A percentile compares a stretch with the other conserved stretches of the same genome.
phyloP scores from a whole-genome alignment of 371 early-diverging fungal genomes.

The Nematocida sp. region DNA sequence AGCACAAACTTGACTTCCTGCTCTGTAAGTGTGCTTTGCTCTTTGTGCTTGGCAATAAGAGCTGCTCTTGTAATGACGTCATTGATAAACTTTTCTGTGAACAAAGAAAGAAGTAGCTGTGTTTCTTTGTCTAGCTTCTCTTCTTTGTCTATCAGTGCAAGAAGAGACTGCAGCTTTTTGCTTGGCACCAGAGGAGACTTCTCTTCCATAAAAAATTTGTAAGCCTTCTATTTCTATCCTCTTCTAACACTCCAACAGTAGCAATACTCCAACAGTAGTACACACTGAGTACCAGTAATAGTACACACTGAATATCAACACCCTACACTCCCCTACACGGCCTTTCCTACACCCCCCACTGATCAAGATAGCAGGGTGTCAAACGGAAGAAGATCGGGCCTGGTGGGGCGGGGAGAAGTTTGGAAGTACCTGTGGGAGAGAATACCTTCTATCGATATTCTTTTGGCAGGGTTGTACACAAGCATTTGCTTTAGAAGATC shows the following conservation, averaged over 20 bases:
- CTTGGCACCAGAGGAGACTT: conserved; percentile 38
- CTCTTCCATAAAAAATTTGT: conserved; percentile 48
- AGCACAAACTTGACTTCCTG: conserved; percentile 61
- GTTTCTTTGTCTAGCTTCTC: conserved; percentile 59
- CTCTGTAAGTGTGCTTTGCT: conserved; percentile 42
- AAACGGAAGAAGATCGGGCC: conserved; percentile 68
- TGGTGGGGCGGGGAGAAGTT: conserved; percentile 76
- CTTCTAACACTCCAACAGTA: too few relatives aligned
- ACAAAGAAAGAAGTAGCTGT: conserved; percentile 52
- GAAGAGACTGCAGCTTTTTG: conserved; percentile 3
- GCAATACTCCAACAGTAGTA: too few relatives aligned
- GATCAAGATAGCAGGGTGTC: not conserved
- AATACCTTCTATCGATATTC: conserved; percentile 78
- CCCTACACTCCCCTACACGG: too few relatives aligned
- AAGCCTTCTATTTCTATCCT: too few relatives aligned
- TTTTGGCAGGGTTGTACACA: conserved; percentile 75
- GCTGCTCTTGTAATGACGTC: conserved; percentile 63
- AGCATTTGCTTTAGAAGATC: conserved; percentile 82
- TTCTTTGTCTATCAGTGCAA: conserved; percentile 44
- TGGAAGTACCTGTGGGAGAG: conserved; percentile 79
- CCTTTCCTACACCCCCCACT: too few relatives aligned
- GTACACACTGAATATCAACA: too few relatives aligned
- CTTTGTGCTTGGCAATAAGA: conserved; percentile 59
- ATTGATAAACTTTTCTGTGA: conserved; percentile 61
- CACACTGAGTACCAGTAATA: too few relatives aligned